Percentiles rank a stretch among this genome's conserved stretches.
Conservation (phyloP, 805 yeast genomes). For the Hanseniaspora occidentalis region DNA sequence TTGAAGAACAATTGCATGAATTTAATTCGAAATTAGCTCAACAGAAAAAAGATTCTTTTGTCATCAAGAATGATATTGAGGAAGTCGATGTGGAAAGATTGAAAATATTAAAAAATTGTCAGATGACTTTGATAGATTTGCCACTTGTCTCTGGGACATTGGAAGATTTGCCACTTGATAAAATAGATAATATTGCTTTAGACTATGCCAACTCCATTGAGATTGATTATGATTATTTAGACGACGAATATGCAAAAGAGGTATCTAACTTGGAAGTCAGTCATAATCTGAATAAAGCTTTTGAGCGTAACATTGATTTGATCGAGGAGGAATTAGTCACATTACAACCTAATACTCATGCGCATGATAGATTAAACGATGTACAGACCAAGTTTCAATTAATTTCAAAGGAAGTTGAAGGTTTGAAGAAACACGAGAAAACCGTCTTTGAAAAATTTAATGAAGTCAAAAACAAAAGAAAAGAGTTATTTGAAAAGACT, state of each 20-base stretch:
- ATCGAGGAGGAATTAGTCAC: slow-evolving; percentile 22
- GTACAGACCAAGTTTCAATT: slow-evolving; percentile 48
- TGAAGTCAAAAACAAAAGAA: slow-evolving; percentile 46
- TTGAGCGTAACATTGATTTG: slow-evolving; percentile 28
- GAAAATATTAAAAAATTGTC: slow-evolving; percentile 55
- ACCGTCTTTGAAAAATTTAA: slow-evolving; percentile 43
- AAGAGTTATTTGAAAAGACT: slow-evolving; percentile 52
- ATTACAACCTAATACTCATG: slow-evolving; percentile 72
- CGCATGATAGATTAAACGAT: slow-evolving; percentile 60
- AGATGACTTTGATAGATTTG: slow-evolving; percentile 51
- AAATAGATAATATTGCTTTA: slow-evolving; percentile 28
- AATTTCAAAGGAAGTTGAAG: slow-evolving; percentile 50
- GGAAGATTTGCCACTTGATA: slow-evolving; percentile 49
- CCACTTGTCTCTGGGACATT: slow-evolving; percentile 54
- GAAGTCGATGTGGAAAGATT: slow-evolving; percentile 43
- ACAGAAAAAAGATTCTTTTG: slow-evolving; percentile 25
- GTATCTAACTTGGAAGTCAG: slow-evolving; percentile 10
- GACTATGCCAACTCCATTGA: slow-evolving; percentile 35
- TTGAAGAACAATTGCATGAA: slow-evolving; percentile 41
- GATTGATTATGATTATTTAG: slow-evolving; percentile 40
- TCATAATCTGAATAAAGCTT: slow-evolving; percentile 24
- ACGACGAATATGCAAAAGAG: slow-evolving; percentile 28
- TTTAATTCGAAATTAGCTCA: slow-evolving; percentile 15
- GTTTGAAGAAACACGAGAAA: slow-evolving; percentile 48
- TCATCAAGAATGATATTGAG: slow-evolving; percentile 40